Base-by-base conservation (phyloP, 2,329 filamentous ascomycete genomes). In the Apiospora arundinis region DNA sequence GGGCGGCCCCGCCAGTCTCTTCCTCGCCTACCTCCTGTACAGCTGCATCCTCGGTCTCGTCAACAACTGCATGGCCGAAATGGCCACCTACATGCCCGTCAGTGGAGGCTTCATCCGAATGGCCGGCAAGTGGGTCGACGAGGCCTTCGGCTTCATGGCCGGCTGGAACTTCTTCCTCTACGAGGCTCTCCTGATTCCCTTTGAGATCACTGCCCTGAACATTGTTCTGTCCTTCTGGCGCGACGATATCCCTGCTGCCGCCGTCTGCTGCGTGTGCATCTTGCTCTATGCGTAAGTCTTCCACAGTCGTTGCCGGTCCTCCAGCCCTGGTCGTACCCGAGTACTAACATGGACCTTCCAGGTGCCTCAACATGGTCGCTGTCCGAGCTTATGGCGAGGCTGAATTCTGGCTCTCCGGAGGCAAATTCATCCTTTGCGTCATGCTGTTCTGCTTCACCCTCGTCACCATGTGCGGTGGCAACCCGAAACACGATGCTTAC, bases 61-160 rank as follows among this genome's bases (percentile, higher is more conserved):
- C 76, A 91, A 91, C 83, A 91, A 90, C 77, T 85, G 85, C 74
- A 84, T 91, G 73, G 89, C 90, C 16, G 90, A 92, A 78, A 91
- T 92, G 89, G 85, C 83, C 23, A 83, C 84, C 32, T 85, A 86
- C 72, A 87, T 89, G 82, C 90, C 90, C 28, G 85, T 92, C 70
- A 85, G 84, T 48, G 89, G 89, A 74, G 87, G 87, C 4, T 91
- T 90, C 76, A 86, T 91, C 73, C 87, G 89, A 71, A 83, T 91
- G 74, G 89, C 89, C 4, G 89, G 89, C 63, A 83, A 89, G 71
- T 92, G 88, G 86, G 87, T 88, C 16, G 90, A 92, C 76, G 88
- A 91, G 14, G 87, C 89, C 14, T 81, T 89, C 40, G 89, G 89
- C 45, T 91, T 91, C 76, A 84, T 83, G 78, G 81, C 77, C 37